Evolutionary conservation across 371 early-diverging fungal genomes (phyloP), one percentile per base, ranked within the genome.

Genomic region (Mucor velutinosus): DNA sequence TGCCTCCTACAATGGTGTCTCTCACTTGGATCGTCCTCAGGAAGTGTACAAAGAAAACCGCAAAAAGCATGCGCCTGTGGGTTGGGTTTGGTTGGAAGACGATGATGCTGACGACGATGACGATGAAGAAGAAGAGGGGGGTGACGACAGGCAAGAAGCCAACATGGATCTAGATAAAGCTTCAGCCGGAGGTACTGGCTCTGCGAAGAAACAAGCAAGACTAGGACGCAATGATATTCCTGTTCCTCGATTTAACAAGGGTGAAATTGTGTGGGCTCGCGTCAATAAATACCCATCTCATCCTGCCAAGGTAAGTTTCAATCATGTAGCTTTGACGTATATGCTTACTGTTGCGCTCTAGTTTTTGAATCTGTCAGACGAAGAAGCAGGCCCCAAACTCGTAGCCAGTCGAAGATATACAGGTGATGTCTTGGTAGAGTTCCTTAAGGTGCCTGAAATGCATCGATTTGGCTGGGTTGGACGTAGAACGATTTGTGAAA

Each of bases 241-340:
- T 23, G 33, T 64, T 3, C 64, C 60, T 19, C 47, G 61, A 41
- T 62, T 67, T 27, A 51, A 66, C 14, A 32, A 67, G 68, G 64
- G 69, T 37, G 60, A 72, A 23, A 72, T 84, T 66, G 76, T 84
- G 3, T 84, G 84, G 84, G 84, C 84, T 4, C 72, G 75, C 25
- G 80, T 84, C 0, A 72, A 59, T 39, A 76, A 82, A 2, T 84
- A 77, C 59, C 84, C 84, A 17, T 74, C 79, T 2, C 84, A 84
- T 66, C 84, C 84, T 43, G 84, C 82, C 1, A 75, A 66, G 70
- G 81, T 82, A 76, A 58, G 32, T 19, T 53, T 21, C 21, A 7
- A 39, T 41, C 49, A 35, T 1, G 6, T 35, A 1, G 5, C 35
- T 35, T 10, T 35, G 8, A 10, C 7, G 35, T 35, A 8, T 35